Evolutionary conservation across 2,329 filamentous ascomycete species (phyloP).

Genomic region (Blastomyces parvus): DNA sequence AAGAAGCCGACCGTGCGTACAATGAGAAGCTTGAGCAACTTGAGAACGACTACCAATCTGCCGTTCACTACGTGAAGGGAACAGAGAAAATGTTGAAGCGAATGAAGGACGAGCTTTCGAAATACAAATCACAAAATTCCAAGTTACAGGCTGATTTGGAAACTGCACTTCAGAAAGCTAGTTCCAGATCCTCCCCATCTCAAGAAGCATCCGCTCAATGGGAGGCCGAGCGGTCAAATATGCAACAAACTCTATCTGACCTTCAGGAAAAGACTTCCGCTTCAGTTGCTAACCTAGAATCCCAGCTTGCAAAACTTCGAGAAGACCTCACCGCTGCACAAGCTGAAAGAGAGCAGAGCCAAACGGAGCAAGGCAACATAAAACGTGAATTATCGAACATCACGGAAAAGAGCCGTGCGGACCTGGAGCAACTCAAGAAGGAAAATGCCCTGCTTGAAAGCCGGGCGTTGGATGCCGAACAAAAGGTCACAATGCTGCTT

Average conservation of each 20-base stretch:
- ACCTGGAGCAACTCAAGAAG: conserved; percentile 70
- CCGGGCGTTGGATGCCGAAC: conserved; percentile 80
- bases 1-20: conserved; percentile 81
- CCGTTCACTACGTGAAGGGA: conserved; percentile 94
- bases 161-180: conserved; percentile 48
- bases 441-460: conserved; percentile 75
- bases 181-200: conserved; percentile 29
- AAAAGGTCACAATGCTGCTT: conserved; percentile 82
- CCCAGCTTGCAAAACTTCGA: conserved; percentile 58
- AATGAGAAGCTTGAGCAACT: conserved; percentile 88
- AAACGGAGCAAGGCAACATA: conserved; percentile 46
- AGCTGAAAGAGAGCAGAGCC: conserved; percentile 59
- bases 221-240: conserved; percentile 60
- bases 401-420: conserved; percentile 49
- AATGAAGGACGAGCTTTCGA: conserved; percentile 93
- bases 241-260: conserved; percentile 59
- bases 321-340: conserved; percentile 58
- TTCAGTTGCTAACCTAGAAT: conserved; percentile 60
- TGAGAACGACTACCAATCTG: conserved; percentile 95
- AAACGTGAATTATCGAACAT: conserved; percentile 49
- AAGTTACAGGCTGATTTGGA: conserved; percentile 76
- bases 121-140: conserved; percentile 78
- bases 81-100: conserved; percentile 99
- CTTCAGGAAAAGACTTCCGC: conserved; percentile 60
- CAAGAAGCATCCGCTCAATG: conserved; percentile 50